These are phyloP conservation scores for Yarrowia osloensis DNA, from an alignment of 805 yeast genomes.

Conservation along the genomic window DNA sequence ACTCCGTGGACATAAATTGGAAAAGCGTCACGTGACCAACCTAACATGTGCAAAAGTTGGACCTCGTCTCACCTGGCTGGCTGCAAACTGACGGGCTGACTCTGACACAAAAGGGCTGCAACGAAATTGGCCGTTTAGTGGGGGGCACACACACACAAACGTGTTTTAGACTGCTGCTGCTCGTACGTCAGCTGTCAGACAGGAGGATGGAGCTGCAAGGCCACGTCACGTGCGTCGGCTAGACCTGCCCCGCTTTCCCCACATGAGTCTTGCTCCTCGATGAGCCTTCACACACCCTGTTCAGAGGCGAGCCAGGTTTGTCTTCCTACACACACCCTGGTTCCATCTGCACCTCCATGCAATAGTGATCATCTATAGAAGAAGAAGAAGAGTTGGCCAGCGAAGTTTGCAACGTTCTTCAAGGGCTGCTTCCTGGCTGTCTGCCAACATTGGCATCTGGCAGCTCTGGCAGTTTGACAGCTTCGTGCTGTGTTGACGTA, in stretches of 20 bases:
- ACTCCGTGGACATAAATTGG: slow-evolving; percentile 1
- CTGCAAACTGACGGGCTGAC: neutral
- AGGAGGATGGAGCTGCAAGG: neutral
- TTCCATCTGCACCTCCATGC: slow-evolving; percentile 7
- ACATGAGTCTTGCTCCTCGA: too few relatives aligned
- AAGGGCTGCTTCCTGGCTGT: neutral
- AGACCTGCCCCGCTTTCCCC: neutral
- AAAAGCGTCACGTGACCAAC: neutral
- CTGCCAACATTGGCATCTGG: too few relatives aligned
- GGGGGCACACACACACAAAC: neutral
- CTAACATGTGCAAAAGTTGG: neutral
- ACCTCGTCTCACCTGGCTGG: neutral
- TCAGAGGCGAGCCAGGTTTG: too few relatives aligned
- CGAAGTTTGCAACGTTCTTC: neutral
- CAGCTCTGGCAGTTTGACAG: neutral
- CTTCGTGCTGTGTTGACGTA: too few relatives aligned
- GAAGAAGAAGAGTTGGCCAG: neutral
- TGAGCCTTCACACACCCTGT: too few relatives aligned
- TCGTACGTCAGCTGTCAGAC: neutral
- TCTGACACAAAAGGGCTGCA: neutral
- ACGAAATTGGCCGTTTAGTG: neutral
- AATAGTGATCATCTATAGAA: neutral
- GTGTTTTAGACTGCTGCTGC: neutral
- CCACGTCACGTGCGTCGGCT: neutral
- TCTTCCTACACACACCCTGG: too few relatives aligned